phyloP scores from a whole-genome alignment of 2,329 filamentous ascomycete genomes.

The Neophaeococcomyces mojaviensis region DNA sequence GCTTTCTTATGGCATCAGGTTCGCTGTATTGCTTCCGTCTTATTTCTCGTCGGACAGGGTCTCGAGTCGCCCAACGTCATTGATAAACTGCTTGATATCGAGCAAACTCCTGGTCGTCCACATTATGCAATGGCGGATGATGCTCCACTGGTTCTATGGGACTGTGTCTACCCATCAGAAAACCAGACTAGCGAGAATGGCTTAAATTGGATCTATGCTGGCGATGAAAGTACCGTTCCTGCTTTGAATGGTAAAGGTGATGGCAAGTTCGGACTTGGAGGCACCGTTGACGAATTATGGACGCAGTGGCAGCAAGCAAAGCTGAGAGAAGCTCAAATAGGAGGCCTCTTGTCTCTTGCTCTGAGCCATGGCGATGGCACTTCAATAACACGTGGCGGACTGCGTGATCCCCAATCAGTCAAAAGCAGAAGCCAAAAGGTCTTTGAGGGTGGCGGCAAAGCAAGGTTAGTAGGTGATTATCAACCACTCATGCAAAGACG shows the following conservation, averaged over 20 bases:
- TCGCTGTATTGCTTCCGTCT: constrained; percentile 79
- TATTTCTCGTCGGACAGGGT: constrained; percentile 89
- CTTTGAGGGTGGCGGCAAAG: constrained; percentile 52
- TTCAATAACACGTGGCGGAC: constrained; percentile 22
- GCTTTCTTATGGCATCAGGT: constrained; percentile 99
- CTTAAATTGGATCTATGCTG: constrained; percentile 71
- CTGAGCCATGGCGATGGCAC: constrained; percentile 36
- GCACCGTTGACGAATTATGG: constrained; percentile 72
- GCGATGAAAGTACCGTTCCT: constrained; percentile 48
- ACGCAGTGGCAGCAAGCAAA: constrained; percentile 72
- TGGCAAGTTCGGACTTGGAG: constrained; percentile 56
- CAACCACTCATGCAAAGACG: constrained; percentile 48
- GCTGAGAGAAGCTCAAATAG: constrained; percentile 81
- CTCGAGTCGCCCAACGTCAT: constrained; percentile 70
- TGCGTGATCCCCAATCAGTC: constrained; percentile 23
- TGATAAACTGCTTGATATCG: constrained; percentile 64
- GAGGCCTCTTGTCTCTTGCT: constrained; percentile 60
- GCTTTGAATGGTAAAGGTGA: constrained; percentile 40
- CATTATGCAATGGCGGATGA: constrained; percentile 88
- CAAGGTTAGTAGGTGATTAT: constrained; percentile 51
- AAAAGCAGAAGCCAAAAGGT: constrained; percentile 41
- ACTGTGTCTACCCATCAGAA: constrained; percentile 72
- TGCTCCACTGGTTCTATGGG: constrained; percentile 86
- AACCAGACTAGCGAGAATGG: constrained; percentile 48
- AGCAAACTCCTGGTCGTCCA: constrained; percentile 65